Conservation (phyloP, 768 basidiomycete species). For the Coprinopsis marcescibilis region DNA sequence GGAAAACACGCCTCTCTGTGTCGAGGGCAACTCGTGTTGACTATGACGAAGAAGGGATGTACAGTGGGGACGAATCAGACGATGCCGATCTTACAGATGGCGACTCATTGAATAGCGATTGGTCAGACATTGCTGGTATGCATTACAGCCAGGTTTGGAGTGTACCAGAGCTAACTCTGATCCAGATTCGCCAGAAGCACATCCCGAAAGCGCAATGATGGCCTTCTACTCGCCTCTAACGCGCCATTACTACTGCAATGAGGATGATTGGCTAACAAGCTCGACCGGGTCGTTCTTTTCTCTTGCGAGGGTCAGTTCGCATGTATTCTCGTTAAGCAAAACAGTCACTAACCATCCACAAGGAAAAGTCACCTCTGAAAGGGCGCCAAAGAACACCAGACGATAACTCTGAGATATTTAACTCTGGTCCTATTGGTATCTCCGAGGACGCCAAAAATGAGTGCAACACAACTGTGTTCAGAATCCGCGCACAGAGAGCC, state of each 20-base stretch:
- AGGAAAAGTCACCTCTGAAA: constrained; percentile 8
- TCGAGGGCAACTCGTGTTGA: constrained; percentile 30
- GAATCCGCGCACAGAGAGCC: constrained; percentile 32
- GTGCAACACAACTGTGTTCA: constrained; percentile 30
- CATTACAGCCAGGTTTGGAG: neutral
- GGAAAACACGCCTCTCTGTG: constrained; percentile 42
- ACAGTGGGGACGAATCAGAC: constrained; percentile 77
- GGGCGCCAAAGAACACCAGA: neutral
- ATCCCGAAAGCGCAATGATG: constrained; percentile 24
- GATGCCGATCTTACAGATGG: constrained; percentile 61
- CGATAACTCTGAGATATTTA: neutral
- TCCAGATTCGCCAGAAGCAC: constrained; percentile 15
- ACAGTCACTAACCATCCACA: neutral
- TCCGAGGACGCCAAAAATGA: constrained; percentile 18
- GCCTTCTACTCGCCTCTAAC: constrained; percentile 44
- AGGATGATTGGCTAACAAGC: constrained; percentile 27
- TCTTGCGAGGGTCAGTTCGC: constrained; percentile 33
- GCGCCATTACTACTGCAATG: constrained; percentile 38
- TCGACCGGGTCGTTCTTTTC: constrained; percentile 48
- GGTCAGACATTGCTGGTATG: constrained; percentile 42
- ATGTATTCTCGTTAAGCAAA: neutral
- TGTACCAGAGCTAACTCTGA: neutral
- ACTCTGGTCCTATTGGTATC: constrained; percentile 4
- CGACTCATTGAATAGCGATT: constrained; percentile 41
- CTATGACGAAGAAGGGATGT: constrained; percentile 46